Evolutionary conservation across 2,329 filamentous ascomycete genomes (phyloP).

Genomic region (Ceratocystis variospora): DNA sequence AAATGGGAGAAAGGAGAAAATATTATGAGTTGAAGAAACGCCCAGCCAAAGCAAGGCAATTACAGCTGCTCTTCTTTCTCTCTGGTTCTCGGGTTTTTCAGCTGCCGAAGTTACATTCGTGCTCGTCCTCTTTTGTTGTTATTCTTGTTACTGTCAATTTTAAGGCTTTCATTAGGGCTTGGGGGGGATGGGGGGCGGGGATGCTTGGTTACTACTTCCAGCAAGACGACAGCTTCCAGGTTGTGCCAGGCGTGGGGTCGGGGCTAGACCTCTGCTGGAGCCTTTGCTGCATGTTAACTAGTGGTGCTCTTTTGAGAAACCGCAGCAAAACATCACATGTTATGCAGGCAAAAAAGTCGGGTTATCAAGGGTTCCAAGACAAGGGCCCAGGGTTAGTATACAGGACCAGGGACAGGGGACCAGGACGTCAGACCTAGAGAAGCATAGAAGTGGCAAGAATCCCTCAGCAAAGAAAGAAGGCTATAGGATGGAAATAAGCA

Average conservation of each 20-base stretch:
- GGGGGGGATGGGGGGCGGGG: not conserved
- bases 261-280: not conserved
- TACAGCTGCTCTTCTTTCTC: not conserved
- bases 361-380: not conserved
- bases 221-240: not conserved
- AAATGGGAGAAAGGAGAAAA: not conserved
- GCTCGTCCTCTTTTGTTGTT: not conserved
- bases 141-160: not conserved
- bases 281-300: not conserved
- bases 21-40: not conserved
- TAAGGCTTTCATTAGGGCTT: not conserved
- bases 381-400: not conserved
- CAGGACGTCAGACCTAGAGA: not conserved
- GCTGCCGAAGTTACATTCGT: not conserved
- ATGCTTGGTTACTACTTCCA: not conserved
- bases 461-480: not conserved
- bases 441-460: not conserved
- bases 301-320: no score
- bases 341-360: constrained; percentile 1
- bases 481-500: not conserved
- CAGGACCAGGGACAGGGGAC: not conserved
- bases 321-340: constrained; percentile 4
- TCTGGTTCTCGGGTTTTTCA: not conserved
- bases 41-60: not conserved
- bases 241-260: not conserved